Percentiles rank a stretch among this genome's conserved stretches.
phyloP scores from a whole-genome alignment of 768 basidiomycete species.

The Tylopilus sp. region DNA sequence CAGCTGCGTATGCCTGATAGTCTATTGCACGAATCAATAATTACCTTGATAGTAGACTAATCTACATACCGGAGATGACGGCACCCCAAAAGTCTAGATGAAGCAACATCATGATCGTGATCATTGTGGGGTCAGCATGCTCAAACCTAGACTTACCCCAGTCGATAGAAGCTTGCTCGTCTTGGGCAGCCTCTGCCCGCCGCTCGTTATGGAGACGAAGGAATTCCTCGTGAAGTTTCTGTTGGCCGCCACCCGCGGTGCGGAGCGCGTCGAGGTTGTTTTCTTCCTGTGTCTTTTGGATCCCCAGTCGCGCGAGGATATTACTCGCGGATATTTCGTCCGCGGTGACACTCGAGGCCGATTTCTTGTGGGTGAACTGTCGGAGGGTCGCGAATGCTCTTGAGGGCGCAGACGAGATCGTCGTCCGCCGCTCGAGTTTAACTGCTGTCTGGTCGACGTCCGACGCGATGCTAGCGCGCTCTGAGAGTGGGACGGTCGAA shows the following conservation, averaged over 20 bases:
- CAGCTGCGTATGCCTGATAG: constrained; percentile 84
- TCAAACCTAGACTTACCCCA: constrained; percentile 56
- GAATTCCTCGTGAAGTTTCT: constrained; percentile 76
- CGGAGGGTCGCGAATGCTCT: constrained; percentile 20
- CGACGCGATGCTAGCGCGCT: constrained; percentile 34
- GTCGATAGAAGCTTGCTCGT: constrained; percentile 54
- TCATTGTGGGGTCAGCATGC: constrained; percentile 2
- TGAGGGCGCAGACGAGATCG: constrained; percentile 25
- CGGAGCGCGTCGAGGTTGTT: constrained; percentile 37
- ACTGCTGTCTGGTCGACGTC: constrained; percentile 20
- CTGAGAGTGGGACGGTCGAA: constrained; percentile 47
- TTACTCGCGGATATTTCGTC: constrained; percentile 41
- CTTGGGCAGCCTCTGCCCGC: constrained; percentile 37
- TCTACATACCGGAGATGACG: constrained; percentile 73
- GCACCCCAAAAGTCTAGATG: constrained; percentile 87
- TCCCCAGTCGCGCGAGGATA: constrained; percentile 51
- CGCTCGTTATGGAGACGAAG: constrained; percentile 59
- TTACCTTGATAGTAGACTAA: background rate
- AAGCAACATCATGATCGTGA: background rate
- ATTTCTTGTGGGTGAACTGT: constrained; percentile 53
- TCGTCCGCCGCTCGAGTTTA: constrained; percentile 29
- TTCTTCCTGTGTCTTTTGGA: constrained; percentile 43
- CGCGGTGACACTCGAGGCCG: constrained; percentile 56
- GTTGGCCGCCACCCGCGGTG: constrained; percentile 58
- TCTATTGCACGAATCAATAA: constrained; percentile 43